These are phyloP conservation scores for Akanthomyces lecanii DNA, from an alignment of 2,329 filamentous ascomycete species.

Conservation along the genomic window DNA sequence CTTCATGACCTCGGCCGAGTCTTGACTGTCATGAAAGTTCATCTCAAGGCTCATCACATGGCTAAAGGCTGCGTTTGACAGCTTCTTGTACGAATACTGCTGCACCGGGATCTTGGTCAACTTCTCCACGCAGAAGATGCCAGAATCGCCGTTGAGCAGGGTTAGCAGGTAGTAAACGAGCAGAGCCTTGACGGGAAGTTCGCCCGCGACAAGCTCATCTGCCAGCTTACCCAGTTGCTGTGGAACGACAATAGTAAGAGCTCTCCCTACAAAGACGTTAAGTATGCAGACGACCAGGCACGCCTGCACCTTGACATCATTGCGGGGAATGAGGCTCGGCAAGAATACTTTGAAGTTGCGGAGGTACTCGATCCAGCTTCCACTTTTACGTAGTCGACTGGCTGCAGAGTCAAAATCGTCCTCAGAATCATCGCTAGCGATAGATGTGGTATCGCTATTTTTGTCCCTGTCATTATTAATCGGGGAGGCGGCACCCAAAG, in stretches of 20 bases:
- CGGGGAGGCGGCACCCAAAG: neutral
- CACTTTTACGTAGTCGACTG: neutral
- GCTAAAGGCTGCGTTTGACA: constrained; percentile 49
- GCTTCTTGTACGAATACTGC: constrained; percentile 31
- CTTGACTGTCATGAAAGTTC: constrained; percentile 65
- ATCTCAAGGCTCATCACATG: constrained; percentile 67
- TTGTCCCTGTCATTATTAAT: neutral
- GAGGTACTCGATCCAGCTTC: constrained; percentile 8
- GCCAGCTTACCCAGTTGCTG: neutral
- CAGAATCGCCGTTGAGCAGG: neutral
- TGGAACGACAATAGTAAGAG: neutral
- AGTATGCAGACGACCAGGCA: constrained; percentile 2
- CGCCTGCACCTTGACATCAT: constrained; percentile 8
- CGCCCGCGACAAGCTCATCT: neutral
- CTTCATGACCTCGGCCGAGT: constrained; percentile 60
- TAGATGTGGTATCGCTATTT: neutral
- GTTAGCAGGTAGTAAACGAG: constrained; percentile 1
- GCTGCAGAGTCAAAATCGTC: constrained; percentile 1
- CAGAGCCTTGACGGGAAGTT: neutral
- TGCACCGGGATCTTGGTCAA: constrained; percentile 32
- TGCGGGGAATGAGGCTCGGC: constrained; percentile 1
- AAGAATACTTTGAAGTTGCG: constrained; percentile 2
- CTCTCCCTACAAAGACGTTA: neutral
- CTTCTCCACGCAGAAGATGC: constrained; percentile 18
- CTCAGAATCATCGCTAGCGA: constrained; percentile 2